phyloP scores from a whole-genome alignment of 1,284 basidiomycete genomes.

The Apiotrichum akiyoshidainum region DNA sequence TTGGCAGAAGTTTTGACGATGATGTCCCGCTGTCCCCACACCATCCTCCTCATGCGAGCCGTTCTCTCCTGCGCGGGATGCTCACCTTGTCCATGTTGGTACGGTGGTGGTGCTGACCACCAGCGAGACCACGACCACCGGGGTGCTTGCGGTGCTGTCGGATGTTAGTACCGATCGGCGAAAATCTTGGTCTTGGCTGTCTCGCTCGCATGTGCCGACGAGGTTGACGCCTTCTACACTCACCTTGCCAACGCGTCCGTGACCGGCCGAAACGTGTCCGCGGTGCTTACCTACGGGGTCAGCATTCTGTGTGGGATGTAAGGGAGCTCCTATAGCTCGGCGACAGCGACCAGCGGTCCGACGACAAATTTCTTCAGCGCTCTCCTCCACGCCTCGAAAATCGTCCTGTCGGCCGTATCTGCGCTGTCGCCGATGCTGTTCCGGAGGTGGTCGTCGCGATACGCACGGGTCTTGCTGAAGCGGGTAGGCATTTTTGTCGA shows the following conservation, averaged over 20 bases:
- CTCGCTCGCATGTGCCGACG: constrained; percentile 53
- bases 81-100: constrained; percentile 55
- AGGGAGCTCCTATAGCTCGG: too few relatives aligned
- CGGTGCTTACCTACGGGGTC: constrained; percentile 94
- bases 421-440: neutral
- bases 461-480: constrained; percentile 56
- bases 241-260: constrained; percentile 80
- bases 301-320: too few relatives aligned
- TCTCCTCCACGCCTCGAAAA: too few relatives aligned
- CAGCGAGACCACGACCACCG: constrained; percentile 99
- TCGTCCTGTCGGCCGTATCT: neutral
- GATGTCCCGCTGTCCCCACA: too few relatives aligned
- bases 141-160: constrained; percentile 95
- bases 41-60: too few relatives aligned
- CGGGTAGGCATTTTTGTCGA: constrained; percentile 74
- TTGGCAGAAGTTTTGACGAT: too few relatives aligned
- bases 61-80: too few relatives aligned
- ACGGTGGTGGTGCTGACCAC: constrained; percentile 96
- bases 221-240: neutral
- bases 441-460: neutral
- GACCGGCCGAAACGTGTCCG: constrained; percentile 97
- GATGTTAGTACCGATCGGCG: too few relatives aligned
- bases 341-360: too few relatives aligned
- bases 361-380: too few relatives aligned
- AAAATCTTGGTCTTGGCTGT: neutral